Evolutionary conservation across 192 early-diverging fungal genomes (phyloP).

Genomic region (Phlyctochytrium bullatum): DNA sequence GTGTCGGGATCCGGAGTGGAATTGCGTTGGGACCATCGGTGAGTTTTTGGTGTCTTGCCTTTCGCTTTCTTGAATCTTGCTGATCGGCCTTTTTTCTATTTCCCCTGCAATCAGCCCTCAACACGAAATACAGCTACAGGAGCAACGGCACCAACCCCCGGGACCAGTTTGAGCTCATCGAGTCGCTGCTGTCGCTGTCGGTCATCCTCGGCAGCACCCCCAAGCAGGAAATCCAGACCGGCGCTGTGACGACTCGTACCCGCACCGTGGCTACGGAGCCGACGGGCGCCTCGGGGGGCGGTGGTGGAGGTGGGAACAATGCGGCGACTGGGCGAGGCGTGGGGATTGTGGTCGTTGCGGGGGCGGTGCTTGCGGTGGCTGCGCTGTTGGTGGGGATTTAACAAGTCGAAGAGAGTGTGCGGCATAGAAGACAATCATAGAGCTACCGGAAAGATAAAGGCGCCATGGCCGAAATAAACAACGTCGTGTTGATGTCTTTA

Average conservation of each 20-base stretch:
- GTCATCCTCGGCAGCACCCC: slow-evolving; percentile 7
- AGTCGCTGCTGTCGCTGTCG: slow-evolving; percentile 10
- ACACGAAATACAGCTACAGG: not conserved
- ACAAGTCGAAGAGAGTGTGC: too few species aligned
- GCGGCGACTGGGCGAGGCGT: not conserved
- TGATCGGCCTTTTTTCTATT: too few species aligned
- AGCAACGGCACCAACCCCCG: slow-evolving; percentile 23
- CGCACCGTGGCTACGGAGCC: not conserved
- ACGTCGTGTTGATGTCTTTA: too few species aligned
- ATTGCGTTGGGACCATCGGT: slow-evolving; percentile 23
- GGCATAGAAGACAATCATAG: too few species aligned
- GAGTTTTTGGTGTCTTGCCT: not conserved
- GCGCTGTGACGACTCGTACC: not conserved
- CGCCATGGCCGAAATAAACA: too few species aligned
- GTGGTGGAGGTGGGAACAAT: not conserved
- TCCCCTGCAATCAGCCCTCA: not conserved
- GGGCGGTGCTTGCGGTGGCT: not conserved
- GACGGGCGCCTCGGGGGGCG: not conserved
- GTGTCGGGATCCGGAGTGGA: slow-evolving; percentile 14
- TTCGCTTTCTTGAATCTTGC: too few species aligned
- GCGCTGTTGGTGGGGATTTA: not conserved
- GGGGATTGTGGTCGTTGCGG: not conserved
- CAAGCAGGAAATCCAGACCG: not conserved
- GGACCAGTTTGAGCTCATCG: slow-evolving; percentile 23
- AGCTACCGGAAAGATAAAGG: too few species aligned